Conservation (phyloP, 257 asterid species). For the Avicennia marina region DNA sequence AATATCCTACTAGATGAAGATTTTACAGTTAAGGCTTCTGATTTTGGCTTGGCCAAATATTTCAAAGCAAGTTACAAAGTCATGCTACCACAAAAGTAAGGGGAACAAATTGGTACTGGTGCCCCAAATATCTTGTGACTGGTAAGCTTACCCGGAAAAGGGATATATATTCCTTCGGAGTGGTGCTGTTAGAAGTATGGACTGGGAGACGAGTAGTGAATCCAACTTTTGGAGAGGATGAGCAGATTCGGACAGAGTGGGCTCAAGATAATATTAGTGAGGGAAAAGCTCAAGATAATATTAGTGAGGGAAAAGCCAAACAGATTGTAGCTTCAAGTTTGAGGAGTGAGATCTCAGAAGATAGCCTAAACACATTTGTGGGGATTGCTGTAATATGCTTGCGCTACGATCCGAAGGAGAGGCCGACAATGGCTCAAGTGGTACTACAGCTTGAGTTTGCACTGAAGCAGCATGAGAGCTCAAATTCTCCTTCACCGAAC, state of each 20-base stretch:
- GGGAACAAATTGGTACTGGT: constrained; percentile 45
- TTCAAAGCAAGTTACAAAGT: constrained; percentile 22
- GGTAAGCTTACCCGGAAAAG: constrained; percentile 34
- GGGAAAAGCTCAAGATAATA: constrained; percentile 16
- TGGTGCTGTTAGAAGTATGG: constrained; percentile 41
- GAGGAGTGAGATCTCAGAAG: constrained; percentile 34
- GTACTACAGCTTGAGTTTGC: constrained; percentile 49
- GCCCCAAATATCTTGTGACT: constrained; percentile 33
- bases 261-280: constrained; percentile 12
- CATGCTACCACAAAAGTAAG: constrained; percentile 32
- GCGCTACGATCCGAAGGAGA: constrained; percentile 41
- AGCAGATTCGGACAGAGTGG: constrained; percentile 30
- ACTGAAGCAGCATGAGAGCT: constrained; percentile 41
- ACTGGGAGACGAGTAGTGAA: constrained; percentile 38
- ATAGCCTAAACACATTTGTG: constrained; percentile 46
- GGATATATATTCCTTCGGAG: constrained; percentile 49
- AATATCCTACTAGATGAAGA: constrained; percentile 64
- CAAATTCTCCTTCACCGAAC: no score
- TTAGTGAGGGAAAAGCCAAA: constrained; percentile 38
- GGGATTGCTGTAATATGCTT: constrained; percentile 51
- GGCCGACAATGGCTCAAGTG: constrained; percentile 49
- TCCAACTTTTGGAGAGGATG: constrained; percentile 19
- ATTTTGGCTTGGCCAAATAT: constrained; percentile 47
- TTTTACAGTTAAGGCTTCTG: constrained; percentile 63
- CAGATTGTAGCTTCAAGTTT: constrained; percentile 38